These are phyloP conservation scores for Penicillium atrosanguineum DNA, from an alignment of 495 filamentous ascomycete species.

Conservation along the genomic window DNA sequence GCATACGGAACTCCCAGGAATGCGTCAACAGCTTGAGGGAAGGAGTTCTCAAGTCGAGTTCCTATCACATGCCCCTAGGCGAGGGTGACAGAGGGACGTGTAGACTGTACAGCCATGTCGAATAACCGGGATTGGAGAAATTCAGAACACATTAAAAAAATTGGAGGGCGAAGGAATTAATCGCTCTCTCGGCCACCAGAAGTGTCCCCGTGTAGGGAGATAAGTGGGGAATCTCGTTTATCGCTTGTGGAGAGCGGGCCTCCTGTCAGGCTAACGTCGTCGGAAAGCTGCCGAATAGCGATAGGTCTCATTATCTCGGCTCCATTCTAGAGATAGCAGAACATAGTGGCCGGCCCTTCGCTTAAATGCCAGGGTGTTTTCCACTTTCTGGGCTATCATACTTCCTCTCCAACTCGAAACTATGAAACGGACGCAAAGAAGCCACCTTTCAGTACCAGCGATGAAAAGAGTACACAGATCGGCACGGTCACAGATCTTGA, in stretches of 20 bases:
- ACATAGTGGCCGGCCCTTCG: too few relatives aligned
- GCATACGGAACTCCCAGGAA: slow-evolving; percentile 64
- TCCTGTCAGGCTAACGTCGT: too few relatives aligned
- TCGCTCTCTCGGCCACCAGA: too few relatives aligned
- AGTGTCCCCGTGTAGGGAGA: too few relatives aligned
- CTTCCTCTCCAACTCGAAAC: too few relatives aligned
- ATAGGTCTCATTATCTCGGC: too few relatives aligned
- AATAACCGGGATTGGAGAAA: background rate
- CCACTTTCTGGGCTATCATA: background rate
- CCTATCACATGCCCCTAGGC: slow-evolving; percentile 57
- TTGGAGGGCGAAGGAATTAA: background rate
- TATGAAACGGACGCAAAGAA: slow-evolving; percentile 9
- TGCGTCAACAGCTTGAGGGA: slow-evolving; percentile 50
- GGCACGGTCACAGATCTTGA: slow-evolving; percentile 31
- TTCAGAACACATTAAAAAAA: background rate
- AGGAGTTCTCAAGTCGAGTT: slow-evolving; percentile 33
- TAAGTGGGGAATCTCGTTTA: too few relatives aligned
- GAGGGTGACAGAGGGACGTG: slow-evolving; percentile 37
- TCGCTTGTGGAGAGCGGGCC: too few relatives aligned
- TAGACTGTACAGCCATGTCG: slow-evolving; percentile 1
- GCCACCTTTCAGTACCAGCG: slow-evolving; percentile 1
- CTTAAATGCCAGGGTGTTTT: too few relatives aligned
- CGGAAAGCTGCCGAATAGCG: too few relatives aligned
- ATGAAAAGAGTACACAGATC: slow-evolving; percentile 28
- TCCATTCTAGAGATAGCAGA: too few relatives aligned